These are phyloP conservation scores for Aspergillus costaricaensis DNA, from an alignment of 2,329 filamentous ascomycete species.

Conservation along the genomic window DNA sequence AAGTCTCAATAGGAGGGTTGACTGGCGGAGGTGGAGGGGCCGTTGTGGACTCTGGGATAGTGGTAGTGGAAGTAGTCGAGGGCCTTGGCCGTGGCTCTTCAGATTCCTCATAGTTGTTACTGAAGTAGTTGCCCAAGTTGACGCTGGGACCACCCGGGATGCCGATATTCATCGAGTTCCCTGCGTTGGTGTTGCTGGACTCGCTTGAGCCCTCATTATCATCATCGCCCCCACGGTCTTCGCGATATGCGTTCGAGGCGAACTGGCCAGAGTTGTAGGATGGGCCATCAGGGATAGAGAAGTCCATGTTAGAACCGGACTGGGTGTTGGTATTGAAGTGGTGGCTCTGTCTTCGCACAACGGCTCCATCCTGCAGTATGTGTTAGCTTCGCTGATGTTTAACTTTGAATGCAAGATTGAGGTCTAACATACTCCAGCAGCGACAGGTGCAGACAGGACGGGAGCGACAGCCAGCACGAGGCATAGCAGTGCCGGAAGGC, in stretches of 20 bases:
- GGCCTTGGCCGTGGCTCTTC: conserved; percentile 14
- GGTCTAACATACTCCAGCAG: conserved; percentile 20
- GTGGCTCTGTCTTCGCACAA: background rate
- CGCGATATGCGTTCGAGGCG: background rate
- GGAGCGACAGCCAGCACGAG: conserved; percentile 32
- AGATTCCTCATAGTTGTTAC: conserved; percentile 20
- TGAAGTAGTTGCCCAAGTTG: conserved; percentile 21
- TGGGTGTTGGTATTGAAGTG: conserved; percentile 13
- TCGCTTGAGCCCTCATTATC: background rate
- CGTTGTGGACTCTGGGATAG: background rate
- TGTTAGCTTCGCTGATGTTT: conserved; percentile 7
- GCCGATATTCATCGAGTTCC: conserved; percentile 3
- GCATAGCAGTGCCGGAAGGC: conserved; percentile 32
- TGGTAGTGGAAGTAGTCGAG: background rate
- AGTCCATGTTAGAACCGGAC: conserved; percentile 15
- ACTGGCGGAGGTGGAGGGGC: background rate
- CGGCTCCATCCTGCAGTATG: background rate
- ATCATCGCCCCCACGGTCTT: background rate
- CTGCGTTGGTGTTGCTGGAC: conserved; percentile 1
- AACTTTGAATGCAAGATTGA: background rate
- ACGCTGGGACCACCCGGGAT: conserved; percentile 33
- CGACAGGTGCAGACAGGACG: conserved; percentile 32
- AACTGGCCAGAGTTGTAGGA: conserved; percentile 2
- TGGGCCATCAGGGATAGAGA: conserved; percentile 24
- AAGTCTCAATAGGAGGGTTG: background rate